A percentile compares a stretch with the other conserved stretches of the same genome.
Conservation (phyloP, 2,329 filamentous ascomycete genomes). For the Hymenoscyphus repandus region DNA sequence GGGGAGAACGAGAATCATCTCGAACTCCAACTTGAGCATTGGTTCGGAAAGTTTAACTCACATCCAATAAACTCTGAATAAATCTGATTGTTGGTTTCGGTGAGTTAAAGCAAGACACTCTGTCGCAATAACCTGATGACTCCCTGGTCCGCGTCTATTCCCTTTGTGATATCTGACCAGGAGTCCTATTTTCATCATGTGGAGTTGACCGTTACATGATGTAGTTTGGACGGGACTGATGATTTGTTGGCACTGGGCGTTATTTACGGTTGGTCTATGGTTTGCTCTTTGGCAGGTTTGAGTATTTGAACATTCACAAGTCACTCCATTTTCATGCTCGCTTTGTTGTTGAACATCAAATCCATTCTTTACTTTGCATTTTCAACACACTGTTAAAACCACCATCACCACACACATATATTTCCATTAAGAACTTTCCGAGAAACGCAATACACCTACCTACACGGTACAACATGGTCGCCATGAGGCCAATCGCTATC, state of each 20-base stretch:
- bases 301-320: constrained; percentile 5
- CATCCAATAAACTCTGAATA: not conserved
- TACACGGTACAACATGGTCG: constrained; percentile 5
- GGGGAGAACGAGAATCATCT: not conserved
- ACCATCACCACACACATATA: not conserved
- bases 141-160: not conserved
- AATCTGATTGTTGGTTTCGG: not conserved
- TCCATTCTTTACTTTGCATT: not conserved
- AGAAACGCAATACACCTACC: not conserved
- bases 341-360: not conserved
- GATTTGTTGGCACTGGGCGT: not conserved
- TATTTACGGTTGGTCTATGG: not conserved
- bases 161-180: not conserved
- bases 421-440: not conserved
- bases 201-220: not conserved
- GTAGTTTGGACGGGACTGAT: not conserved
- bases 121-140: not conserved
- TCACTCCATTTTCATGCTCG: not conserved
- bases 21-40: constrained; percentile 1
- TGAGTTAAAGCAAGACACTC: constrained; percentile 2
- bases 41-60: not conserved
- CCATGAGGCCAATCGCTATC: constrained; percentile 42
- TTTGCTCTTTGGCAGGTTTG: not conserved
- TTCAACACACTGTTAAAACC: not conserved
- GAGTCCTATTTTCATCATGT: not conserved